These are phyloP conservation scores for Aureobasidium musti DNA, from an alignment of 2,329 filamentous ascomycete species.

Conservation along the genomic window DNA sequence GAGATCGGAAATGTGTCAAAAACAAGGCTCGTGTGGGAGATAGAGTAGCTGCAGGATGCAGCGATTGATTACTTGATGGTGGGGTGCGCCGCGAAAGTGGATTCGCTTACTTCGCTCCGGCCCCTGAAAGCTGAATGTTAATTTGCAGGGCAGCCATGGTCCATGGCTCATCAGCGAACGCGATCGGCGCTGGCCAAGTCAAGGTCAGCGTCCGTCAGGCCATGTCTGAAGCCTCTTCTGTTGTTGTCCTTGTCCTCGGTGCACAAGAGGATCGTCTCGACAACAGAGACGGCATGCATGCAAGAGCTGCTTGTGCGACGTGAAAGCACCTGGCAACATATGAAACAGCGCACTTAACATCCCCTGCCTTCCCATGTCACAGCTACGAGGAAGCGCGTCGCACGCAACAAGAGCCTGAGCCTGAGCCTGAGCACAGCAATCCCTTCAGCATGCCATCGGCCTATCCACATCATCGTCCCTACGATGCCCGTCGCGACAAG, in stretches of 20 bases:
- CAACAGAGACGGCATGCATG: slow-evolving; percentile 10
- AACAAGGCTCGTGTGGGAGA: background rate
- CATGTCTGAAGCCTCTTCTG: background rate
- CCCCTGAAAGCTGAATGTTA: slow-evolving; percentile 11
- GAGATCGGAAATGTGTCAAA: background rate
- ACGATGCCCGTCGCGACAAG: slow-evolving; percentile 15
- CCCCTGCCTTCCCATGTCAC: slow-evolving; percentile 26
- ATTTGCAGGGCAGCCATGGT: slow-evolving; percentile 10
- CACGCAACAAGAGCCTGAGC: no score
- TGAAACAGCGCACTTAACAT: slow-evolving; percentile 12
- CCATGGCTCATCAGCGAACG: background rate
- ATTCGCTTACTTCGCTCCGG: background rate
- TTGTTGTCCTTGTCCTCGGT: background rate
- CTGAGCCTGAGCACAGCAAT: background rate
- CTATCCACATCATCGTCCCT: slow-evolving; percentile 3
- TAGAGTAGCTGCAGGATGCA: slow-evolving; percentile 5
- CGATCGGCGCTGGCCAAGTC: background rate
- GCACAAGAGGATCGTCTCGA: slow-evolving; percentile 8
- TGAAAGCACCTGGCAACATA: background rate
- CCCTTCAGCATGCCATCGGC: background rate
- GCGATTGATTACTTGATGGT: background rate
- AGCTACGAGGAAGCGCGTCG: slow-evolving; percentile 17
- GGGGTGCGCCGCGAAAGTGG: slow-evolving; percentile 6
- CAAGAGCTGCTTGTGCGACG: slow-evolving; percentile 11
- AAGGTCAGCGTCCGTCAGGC: background rate